These are phyloP conservation scores for Coemansia sp. DNA, from an alignment of 192 early-diverging fungal species.

Conservation along the genomic window DNA sequence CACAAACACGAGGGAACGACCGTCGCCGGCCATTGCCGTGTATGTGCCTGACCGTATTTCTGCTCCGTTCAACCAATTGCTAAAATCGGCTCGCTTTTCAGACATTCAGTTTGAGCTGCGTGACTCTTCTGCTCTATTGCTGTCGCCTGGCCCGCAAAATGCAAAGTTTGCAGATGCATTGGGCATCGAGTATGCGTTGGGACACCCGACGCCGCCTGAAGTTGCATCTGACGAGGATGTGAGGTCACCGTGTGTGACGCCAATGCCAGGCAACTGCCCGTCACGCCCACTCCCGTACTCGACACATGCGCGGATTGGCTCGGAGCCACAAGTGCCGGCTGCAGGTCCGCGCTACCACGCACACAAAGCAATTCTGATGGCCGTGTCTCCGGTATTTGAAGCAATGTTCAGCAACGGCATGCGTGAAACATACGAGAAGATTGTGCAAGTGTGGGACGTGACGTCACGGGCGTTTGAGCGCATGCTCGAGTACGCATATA, in stretches of 20 bases:
- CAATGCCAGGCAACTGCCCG: slow-evolving; percentile 44
- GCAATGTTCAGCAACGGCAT: slow-evolving; percentile 60
- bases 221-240: background rate
- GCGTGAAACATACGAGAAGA: slow-evolving; percentile 53
- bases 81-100: slow-evolving; percentile 46
- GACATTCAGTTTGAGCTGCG: slow-evolving; percentile 51
- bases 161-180: background rate
- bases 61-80: slow-evolving; percentile 48
- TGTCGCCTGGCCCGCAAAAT: slow-evolving; percentile 32
- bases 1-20: slow-evolving; percentile 23
- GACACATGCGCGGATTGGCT: slow-evolving; percentile 18
- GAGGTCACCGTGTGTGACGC: slow-evolving; percentile 29
- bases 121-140: slow-evolving; percentile 33
- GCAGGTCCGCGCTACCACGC: slow-evolving; percentile 45
- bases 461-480: slow-evolving; percentile 52
- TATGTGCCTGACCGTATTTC: slow-evolving; percentile 49
- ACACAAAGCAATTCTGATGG: slow-evolving; percentile 54
- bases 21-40: slow-evolving; percentile 41
- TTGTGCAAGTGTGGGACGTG: slow-evolving; percentile 50
- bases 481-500: slow-evolving; percentile 49
- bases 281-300: slow-evolving; percentile 34
- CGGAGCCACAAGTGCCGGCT: background rate
- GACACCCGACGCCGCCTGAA: slow-evolving; percentile 12
- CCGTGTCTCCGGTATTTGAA: slow-evolving; percentile 54
- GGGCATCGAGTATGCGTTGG: background rate